A percentile compares a stretch with the other conserved stretches of the same genome.
Conservation (phyloP, 73 alveolate species). For the Stentor coeruleus region DNA sequence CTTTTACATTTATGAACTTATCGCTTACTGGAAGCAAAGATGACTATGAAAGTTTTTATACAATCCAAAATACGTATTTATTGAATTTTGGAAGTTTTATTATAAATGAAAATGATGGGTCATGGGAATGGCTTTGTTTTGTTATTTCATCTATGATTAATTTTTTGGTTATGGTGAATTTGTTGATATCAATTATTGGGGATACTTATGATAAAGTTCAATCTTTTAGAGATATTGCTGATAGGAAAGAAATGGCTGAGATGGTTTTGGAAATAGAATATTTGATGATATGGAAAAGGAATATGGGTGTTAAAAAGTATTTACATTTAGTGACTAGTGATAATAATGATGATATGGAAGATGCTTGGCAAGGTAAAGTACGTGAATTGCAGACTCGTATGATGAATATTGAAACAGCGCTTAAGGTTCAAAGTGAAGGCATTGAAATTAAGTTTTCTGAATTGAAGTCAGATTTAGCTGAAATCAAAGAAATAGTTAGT, state of each 20-base stretch:
- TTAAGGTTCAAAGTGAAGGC: too few relatives aligned
- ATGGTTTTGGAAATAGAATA: not conserved
- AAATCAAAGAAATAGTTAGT: too few relatives aligned
- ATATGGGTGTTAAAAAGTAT: not conserved
- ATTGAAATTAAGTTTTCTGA: too few relatives aligned
- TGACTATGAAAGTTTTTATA: not conserved
- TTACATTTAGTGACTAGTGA: not conserved
- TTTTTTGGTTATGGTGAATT: constrained; percentile 4
- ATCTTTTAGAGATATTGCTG: not conserved
- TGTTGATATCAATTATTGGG: not conserved
- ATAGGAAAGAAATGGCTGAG: not conserved
- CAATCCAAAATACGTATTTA: not conserved
- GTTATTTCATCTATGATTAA: not conserved
- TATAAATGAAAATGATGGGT: not conserved
- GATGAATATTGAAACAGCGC: not conserved
- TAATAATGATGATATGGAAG: not conserved
- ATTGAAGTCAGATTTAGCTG: too few relatives aligned
- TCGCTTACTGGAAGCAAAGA: not conserved
- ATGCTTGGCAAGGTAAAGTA: constrained; percentile 20
- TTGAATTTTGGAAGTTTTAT: not conserved
- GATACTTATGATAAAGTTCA: constrained; percentile 20
- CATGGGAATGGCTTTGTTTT: constrained; percentile 21
- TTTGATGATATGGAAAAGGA: not conserved
- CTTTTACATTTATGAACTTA: not conserved
- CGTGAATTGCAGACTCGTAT: not conserved